Evolutionary conservation across 345 rosid genomes (phyloP), one percentile per base, ranked within the genome.

Genomic region (Euphorbia pulcherrima): DNA sequence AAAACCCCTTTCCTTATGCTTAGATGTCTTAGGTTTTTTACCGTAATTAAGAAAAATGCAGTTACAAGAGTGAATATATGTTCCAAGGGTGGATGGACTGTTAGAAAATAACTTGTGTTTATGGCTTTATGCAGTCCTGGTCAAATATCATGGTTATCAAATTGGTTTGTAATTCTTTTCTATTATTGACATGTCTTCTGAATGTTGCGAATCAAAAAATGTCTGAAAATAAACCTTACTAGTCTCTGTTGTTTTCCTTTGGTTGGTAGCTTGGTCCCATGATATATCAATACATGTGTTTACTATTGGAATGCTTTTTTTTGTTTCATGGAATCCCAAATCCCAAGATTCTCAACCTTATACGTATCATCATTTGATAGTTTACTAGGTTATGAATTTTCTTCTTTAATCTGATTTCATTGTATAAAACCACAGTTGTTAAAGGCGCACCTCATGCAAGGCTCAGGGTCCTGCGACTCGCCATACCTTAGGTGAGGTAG

Each of bases 341-440:
- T 21, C 8, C 47, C 39, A 12, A 26, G 24, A 29, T 21, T 40
- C 54, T 52, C 29, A n/a, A 0, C 33, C 54, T 41, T 62, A 27
- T 21, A 0, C 28, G 26, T 17, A 26, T 52, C n/a, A 17, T 51
- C 61, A 14, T 44, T 9, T 39, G 28, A 27, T 24, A 40, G 2
- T 65, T 0, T 37, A 44, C 62, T 63, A 20, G 47, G 27, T 65
- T 60, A n/a, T 46, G 27, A 60, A 35, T 20, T 20, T 39, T 39
- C 44, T 39, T 39, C 2, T 44, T 44, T 23, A 53, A 56, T n/a
- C 41, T 44, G 46, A 60, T 58, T 30, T 53, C 53, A 55, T 62
- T 52, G 52, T 23, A 33, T 33, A n/a, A n/a, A n/a, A n/a, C n/a
- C n/a, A n/a, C n/a, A n/a, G n/a, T n/a, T n/a, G n/a, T n/a, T n/a